A percentile compares a stretch with the other conserved stretches of the same genome.
Conservation (phyloP, 441 rosid species). For the Metrosideros polymorpha region DNA sequence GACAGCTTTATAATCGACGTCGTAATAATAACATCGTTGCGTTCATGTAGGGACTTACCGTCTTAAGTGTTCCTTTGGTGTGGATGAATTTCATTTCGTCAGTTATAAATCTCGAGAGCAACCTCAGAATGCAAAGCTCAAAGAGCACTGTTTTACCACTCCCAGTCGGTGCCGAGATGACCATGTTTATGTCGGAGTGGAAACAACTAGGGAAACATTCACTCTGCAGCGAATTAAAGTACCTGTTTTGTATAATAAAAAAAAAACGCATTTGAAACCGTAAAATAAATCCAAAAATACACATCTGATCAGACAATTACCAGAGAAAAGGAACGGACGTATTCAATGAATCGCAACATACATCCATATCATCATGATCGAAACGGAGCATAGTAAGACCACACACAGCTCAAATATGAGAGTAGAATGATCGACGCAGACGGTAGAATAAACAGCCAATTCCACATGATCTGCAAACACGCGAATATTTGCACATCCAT, state of each 20-base stretch:
- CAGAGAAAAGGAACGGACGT: not conserved
- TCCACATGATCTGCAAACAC: not conserved
- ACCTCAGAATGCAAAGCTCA: slow-evolving; percentile 88
- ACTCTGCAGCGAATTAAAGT: slow-evolving; percentile 92
- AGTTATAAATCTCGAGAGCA: slow-evolving; percentile 63
- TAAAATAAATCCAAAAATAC: not conserved
- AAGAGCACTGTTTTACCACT: slow-evolving; percentile 97
- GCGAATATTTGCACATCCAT: not conserved
- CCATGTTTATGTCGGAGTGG: slow-evolving; percentile 82
- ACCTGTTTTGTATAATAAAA: slow-evolving; percentile 44
- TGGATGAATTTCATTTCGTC: slow-evolving; percentile 53
- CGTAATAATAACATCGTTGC: not conserved
- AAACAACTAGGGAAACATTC: slow-evolving; percentile 90
- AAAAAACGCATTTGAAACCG: not conserved
- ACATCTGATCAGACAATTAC: not conserved
- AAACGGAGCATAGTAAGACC: not conserved
- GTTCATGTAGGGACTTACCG: slow-evolving; percentile 35
- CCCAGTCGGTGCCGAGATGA: slow-evolving; percentile 95
- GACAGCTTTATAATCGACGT: not conserved
- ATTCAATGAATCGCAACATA: not conserved
- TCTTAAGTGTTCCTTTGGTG: slow-evolving; percentile 77
- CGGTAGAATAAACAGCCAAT: no score
- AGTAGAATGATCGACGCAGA: not conserved
- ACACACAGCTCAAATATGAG: not conserved
- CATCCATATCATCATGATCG: not conserved